Conservation (phyloP, 768 basidiomycete genomes). For the Russula virescens region DNA sequence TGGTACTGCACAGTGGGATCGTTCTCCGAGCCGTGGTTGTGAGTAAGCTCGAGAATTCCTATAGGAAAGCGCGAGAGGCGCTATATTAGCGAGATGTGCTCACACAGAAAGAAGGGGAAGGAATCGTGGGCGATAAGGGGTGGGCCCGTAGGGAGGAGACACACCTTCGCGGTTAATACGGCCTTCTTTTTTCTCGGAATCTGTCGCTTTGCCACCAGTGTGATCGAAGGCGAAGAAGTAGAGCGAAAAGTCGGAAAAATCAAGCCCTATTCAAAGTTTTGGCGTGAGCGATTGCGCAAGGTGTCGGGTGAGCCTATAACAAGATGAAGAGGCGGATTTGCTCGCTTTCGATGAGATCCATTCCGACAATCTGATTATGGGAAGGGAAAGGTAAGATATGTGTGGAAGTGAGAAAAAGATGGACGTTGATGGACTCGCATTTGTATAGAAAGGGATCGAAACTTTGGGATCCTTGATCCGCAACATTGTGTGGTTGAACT, state of each 20-base stretch:
- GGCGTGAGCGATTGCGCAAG: background rate
- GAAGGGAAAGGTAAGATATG: background rate
- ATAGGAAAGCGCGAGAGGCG: background rate
- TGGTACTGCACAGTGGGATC: constrained; percentile 43
- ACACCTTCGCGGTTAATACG: constrained; percentile 63
- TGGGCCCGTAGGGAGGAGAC: background rate
- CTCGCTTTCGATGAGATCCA: constrained; percentile 31
- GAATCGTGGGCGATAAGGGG: no score
- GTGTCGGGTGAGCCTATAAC: background rate
- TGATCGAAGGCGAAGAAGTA: constrained; percentile 84
- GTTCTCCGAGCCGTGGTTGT: constrained; percentile 88
- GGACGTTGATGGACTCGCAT: constrained; percentile 38
- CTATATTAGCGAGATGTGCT: background rate
- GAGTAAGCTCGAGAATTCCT: constrained; percentile 80
- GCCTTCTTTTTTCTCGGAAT: constrained; percentile 47
- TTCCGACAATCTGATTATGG: constrained; percentile 28
- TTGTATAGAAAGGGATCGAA: constrained; percentile 76
- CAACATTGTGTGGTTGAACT: constrained; percentile 88
- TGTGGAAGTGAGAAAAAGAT: background rate
- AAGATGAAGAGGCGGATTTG: background rate
- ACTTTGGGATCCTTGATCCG: constrained; percentile 82
- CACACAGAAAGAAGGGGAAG: background rate
- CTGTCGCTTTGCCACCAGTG: constrained; percentile 41
- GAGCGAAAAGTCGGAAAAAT: constrained; percentile 60
- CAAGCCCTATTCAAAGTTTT: constrained; percentile 38